Evolutionary conservation across 306 rosid genomes (phyloP), one percentile per base, ranked within the genome.

Genomic region (Luffa acutangula): DNA sequence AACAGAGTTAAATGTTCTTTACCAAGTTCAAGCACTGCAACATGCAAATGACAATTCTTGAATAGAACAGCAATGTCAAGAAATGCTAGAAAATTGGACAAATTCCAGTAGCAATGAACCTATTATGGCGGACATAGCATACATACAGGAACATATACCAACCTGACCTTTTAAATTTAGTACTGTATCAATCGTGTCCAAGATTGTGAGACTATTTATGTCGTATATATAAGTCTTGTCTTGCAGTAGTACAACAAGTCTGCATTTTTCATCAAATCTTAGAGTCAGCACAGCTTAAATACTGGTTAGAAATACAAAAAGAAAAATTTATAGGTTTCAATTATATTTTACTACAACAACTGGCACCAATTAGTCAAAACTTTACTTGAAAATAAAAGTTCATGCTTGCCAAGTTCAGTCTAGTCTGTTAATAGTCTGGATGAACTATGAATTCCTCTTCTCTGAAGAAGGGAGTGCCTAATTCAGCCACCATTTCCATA

Each of bases 231-330:
- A 94, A 51, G 93, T 82, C 81, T 94, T 94, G 75, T 94, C 97
- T 84, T 90, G 98, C 85, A 94, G 88, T 82, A 94, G 71, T 83
- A 94, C 97, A 83, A 94, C 15, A 74, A 94, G 95, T 86, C 98
- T 94, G 94, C 96, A 90, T 41, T 80, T 81, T 17, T 79, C 57
- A 85, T 39, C 52, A 70, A 11, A 63, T 17, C 42, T 80, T 62
- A 84, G 73, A 46, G 60, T 76, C 63, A 77, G 67, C 53, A 85
- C 58, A 66, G 39, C 79, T 77, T 76, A 79, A 67, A 74, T 81
- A 84, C 11, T 2, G 49, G 52, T 18, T 18, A 37, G 34, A 76
- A 57, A 12, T 13, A 72, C 77, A 72, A 48, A 25, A 43, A 42
- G 14, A 9, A 67, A 8, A 20, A 4, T 70, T 70, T 71, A 45